Conservation (phyloP, 768 basidiomycete genomes). For the Mrakia frigida region DNA sequence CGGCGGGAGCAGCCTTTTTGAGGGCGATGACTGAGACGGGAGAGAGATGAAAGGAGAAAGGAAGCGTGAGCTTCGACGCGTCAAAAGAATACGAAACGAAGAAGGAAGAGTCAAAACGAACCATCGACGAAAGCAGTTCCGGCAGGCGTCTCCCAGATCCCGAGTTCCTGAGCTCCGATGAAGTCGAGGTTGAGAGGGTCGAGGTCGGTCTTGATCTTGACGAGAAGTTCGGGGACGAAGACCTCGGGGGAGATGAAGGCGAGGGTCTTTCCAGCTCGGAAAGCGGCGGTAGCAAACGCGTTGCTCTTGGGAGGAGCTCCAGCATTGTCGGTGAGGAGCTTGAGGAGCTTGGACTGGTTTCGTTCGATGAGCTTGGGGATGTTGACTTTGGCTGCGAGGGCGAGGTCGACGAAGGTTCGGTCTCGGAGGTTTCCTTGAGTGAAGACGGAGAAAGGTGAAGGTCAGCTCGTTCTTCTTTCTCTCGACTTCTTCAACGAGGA, state of each 20-base stretch:
- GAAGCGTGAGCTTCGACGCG: neutral
- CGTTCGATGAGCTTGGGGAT: constrained; percentile 31
- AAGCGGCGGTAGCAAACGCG: constrained; percentile 55
- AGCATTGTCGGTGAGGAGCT: constrained; percentile 20
- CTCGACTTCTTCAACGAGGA: neutral
- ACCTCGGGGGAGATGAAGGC: constrained; percentile 69
- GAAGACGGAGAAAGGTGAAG: neutral
- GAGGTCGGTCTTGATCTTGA: constrained; percentile 64
- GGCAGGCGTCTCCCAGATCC: constrained; percentile 78
- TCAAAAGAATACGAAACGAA: constrained; percentile 3
- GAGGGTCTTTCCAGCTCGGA: constrained; percentile 67
- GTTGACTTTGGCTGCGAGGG: constrained; percentile 16
- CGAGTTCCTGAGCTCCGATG: constrained; percentile 67
- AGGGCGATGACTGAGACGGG: constrained; percentile 56
- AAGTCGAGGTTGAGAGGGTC: constrained; percentile 55
- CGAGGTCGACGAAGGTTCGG: constrained; percentile 30
- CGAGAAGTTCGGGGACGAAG: constrained; percentile 64
- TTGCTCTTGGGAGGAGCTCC: constrained; percentile 9
- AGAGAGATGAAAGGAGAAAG: constrained; percentile 6
- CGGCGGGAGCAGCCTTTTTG: constrained; percentile 52
- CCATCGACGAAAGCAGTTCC: constrained; percentile 79
- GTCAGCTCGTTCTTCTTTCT: too few relatives aligned
- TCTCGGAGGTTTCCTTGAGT: constrained; percentile 11
- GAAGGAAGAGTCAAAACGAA: constrained; percentile 40
- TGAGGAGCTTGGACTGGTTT: constrained; percentile 23